phyloP scores from a whole-genome alignment of 139 green algal species.

The Dunaliella sp. region DNA sequence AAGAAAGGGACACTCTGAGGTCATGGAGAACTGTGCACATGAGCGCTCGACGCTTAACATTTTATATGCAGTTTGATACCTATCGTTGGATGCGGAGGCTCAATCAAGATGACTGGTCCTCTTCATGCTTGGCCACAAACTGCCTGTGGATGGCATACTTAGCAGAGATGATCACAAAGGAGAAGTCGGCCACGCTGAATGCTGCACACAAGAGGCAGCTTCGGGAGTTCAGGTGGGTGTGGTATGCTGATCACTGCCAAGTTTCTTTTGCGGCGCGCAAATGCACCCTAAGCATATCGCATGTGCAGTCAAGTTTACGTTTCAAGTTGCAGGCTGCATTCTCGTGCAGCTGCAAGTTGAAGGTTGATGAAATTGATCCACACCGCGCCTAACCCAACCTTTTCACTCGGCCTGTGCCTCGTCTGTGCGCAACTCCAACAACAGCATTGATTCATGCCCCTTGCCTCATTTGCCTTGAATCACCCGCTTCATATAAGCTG shows the following conservation, averaged over 20 bases:
- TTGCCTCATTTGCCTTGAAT: too few species aligned
- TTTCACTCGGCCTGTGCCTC: too few species aligned
- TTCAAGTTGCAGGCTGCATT: too few species aligned
- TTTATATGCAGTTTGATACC: constrained; percentile 38
- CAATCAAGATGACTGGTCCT: constrained; percentile 66
- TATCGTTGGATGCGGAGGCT: constrained; percentile 53
- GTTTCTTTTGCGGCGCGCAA: not conserved
- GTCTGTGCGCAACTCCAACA: too few species aligned
- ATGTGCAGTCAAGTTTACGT: not conserved
- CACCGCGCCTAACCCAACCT: too few species aligned
- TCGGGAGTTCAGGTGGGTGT: constrained; percentile 42
- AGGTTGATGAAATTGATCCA: not conserved
- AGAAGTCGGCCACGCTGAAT: constrained; percentile 43
- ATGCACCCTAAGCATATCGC: not conserved
- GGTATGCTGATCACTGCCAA: too few species aligned
- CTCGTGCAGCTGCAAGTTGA: too few species aligned
- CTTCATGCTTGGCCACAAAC: constrained; percentile 78
- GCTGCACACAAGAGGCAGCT: constrained; percentile 31
- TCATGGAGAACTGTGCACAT: too few species aligned
- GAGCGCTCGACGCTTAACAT: too few species aligned
- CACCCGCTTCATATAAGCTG: too few species aligned
- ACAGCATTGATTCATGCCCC: too few species aligned
- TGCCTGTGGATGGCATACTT: constrained; percentile 92
- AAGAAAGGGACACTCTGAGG: too few species aligned
- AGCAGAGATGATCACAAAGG: constrained; percentile 70